Evolutionary conservation across 345 rosid species (phyloP), one percentile per base, ranked within the genome.

Genomic region (Salix suchowensis): DNA sequence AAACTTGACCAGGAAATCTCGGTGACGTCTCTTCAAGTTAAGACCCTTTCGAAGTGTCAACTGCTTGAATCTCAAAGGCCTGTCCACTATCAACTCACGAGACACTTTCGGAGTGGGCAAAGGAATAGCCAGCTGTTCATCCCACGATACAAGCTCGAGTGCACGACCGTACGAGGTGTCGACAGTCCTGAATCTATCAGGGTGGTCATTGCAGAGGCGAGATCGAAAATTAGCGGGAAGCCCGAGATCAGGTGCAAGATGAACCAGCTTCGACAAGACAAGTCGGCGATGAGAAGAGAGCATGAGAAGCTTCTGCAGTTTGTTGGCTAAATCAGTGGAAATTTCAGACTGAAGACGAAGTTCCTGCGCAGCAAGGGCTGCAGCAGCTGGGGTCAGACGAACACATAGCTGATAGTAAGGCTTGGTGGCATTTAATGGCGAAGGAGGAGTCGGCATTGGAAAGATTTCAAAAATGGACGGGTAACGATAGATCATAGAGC

Each of bases 261-360:
- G 97, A 81, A 91, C 97, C 71, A 95, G 83, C 84, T 95, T 95
- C 26, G 97, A 87, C 60, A 95, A 84, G 61, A 91, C 85, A 58
- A 95, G 88, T 77, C 94, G 80, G 9, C 65, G 85, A 79, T 92
- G 93, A 72, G 94, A 85, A 52, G 98, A 85, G 28, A 95, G 85
- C 97, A 93, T 95, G 19, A 95, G 90, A 81, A 95, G 92, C 78
- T 91, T 95, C 86, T 90, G 93, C 23, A 95, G 91, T 75, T 91
- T 95, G 69, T 71, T 55, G 11, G 97, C 97, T 87, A 92, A 84
- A 39, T 74, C 82, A 62, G 70, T 74, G 32, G 98, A 82, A 61
- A 90, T 83, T 23, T 85, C 92, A 5, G 92, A 83, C 76, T 81
- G 89, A 3, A 91, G 88, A 65, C 80, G 74, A 75, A 74, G 46